Evolutionary conservation across 768 basidiomycete species (phyloP).

Genomic region (Pleurotus pulmonarius): DNA sequence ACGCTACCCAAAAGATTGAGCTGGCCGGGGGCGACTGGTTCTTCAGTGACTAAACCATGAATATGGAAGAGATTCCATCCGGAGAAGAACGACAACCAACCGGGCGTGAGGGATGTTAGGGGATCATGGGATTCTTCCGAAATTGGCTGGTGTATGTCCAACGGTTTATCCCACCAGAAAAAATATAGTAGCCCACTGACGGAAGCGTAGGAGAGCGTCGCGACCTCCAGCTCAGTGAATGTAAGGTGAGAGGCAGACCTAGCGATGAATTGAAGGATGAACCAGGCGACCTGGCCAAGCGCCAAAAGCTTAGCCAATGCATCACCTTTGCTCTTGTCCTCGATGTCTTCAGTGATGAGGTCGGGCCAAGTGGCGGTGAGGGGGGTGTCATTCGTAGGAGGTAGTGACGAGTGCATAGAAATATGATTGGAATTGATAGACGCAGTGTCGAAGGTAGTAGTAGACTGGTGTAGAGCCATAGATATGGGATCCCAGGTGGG

Average conservation of each 20-base stretch:
- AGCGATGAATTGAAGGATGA: slow-evolving; percentile 24
- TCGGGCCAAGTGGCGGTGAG: neutral
- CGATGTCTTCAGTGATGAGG: slow-evolving; percentile 13
- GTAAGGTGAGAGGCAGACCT: slow-evolving; percentile 20
- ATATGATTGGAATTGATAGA: no score
- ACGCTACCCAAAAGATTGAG: neutral
- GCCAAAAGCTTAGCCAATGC: slow-evolving; percentile 28
- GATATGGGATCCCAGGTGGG: no score
- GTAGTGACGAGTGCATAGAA: neutral
- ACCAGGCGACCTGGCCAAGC: slow-evolving; percentile 31
- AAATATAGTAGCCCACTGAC: slow-evolving; percentile 26
- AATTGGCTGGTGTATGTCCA: slow-evolving; percentile 24
- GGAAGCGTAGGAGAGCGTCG: slow-evolving; percentile 28
- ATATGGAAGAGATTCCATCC: neutral
- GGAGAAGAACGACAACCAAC: neutral
- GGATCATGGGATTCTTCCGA: neutral
- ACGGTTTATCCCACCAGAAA: slow-evolving; percentile 38
- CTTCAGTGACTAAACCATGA: neutral
- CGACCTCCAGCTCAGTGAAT: slow-evolving; percentile 30
- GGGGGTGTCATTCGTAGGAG: neutral
- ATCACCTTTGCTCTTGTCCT: slow-evolving; percentile 28
- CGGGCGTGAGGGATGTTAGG: neutral
- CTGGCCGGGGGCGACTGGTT: neutral
- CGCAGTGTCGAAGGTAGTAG: no score
- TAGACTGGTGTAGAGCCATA: no score